Percentiles rank a stretch among this genome's conserved stretches.
Evolutionary conservation across 2,329 filamentous ascomycete genomes (phyloP).

Genomic region (Aureobasidium uvarum): DNA sequence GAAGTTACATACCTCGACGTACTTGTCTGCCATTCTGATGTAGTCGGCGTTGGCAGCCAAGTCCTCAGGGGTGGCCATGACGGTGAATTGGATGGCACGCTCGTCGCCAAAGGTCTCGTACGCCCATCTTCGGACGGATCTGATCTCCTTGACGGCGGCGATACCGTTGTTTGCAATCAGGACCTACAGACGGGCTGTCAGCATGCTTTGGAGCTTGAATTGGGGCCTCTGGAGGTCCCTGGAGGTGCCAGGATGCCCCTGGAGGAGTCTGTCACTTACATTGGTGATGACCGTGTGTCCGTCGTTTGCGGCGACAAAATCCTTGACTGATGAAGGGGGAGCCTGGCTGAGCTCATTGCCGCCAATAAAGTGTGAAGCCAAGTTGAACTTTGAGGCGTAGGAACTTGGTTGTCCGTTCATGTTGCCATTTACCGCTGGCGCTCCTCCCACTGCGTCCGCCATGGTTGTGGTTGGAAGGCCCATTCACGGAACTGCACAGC

Average conservation of each 20-base stretch:
- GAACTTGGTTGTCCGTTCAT: slow-evolving; percentile 59
- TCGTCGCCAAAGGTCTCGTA: slow-evolving; percentile 99
- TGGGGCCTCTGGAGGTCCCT: slow-evolving; percentile 4
- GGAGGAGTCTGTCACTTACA: slow-evolving; percentile 56
- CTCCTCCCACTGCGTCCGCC: slow-evolving; percentile 45
- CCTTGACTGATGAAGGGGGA: slow-evolving; percentile 82
- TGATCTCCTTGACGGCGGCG: slow-evolving; percentile 98
- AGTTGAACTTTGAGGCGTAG: slow-evolving; percentile 75
- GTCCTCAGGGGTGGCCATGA: slow-evolving; percentile 99
- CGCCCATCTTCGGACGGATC: slow-evolving; percentile 99
- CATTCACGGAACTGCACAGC: slow-evolving; percentile 27
- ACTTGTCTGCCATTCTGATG: slow-evolving; percentile 99
- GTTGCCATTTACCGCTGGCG: slow-evolving; percentile 37
- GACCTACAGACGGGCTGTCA: slow-evolving; percentile 58
- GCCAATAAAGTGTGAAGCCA: slow-evolving; percentile 94
- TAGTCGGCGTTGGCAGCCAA: slow-evolving; percentile 97
- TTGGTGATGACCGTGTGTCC: slow-evolving; percentile 99
- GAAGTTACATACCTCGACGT: slow-evolving; percentile 68
- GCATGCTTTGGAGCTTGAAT: slow-evolving; percentile 31
- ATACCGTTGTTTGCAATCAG: slow-evolving; percentile 99
- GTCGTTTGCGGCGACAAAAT: slow-evolving; percentile 85
- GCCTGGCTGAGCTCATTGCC: slow-evolving; percentile 85
- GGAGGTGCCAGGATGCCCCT: slow-evolving; percentile 4
- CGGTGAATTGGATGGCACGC: slow-evolving; percentile 96
- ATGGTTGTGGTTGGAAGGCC: slow-evolving; percentile 39